A percentile compares a stretch with the other conserved stretches of the same genome.
phyloP scores from a whole-genome alignment of 805 yeast genomes.

The Komagataella kurtzmanii region DNA sequence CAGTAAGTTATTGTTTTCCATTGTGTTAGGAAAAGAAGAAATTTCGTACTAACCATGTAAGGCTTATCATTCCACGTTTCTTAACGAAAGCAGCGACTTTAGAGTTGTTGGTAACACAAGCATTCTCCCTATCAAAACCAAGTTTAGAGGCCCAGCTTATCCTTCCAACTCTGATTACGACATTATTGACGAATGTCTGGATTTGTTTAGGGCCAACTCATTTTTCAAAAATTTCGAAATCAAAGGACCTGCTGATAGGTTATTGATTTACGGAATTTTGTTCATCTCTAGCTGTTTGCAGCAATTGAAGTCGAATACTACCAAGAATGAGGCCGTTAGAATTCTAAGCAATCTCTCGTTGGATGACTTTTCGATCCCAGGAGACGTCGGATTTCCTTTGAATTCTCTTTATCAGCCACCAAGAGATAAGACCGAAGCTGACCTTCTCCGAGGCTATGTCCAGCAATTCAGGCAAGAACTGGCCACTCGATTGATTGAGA shows the following conservation, averaged over 20 bases:
- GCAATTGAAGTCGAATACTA: conserved; percentile 34
- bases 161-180: conserved; percentile 71
- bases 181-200: conserved; percentile 82
- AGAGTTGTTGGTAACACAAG: conserved; percentile 70
- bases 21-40: conserved; percentile 1
- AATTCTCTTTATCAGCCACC: conserved; percentile 72
- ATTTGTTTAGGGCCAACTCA: conserved; percentile 88
- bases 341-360: conserved; percentile 74
- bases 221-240: conserved; percentile 95
- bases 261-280: conserved; percentile 85
- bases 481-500: conserved; percentile 62
- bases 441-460: conserved; percentile 67
- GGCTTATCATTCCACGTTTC: conserved; percentile 75
- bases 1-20: not conserved
- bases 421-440: conserved; percentile 58
- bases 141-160: conserved; percentile 84
- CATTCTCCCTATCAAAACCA: conserved; percentile 74
- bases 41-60: conserved; percentile 5
- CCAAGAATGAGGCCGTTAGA: conserved; percentile 47
- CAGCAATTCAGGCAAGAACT: conserved; percentile 93
- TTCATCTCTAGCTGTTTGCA: conserved; percentile 78
- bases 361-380: conserved; percentile 85
- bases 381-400: conserved; percentile 89
- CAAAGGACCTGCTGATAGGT: conserved; percentile 88
- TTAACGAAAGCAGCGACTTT: conserved; percentile 41